Evolutionary conservation across 768 basidiomycete genomes (phyloP), one percentile per base, ranked within the genome.

Genomic region (Leccinum aurantiacum): DNA sequence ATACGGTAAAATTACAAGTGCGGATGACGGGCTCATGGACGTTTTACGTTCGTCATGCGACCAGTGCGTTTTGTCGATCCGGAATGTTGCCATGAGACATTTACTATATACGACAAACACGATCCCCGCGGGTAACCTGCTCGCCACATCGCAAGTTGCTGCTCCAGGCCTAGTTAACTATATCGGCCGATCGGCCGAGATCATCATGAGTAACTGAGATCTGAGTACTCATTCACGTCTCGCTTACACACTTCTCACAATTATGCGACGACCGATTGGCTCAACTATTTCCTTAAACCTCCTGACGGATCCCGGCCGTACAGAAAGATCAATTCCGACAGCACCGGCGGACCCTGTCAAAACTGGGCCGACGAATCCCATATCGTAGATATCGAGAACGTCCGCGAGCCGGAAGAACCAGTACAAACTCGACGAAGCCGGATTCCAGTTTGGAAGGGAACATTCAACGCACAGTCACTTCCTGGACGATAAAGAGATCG

Each of bases 381-480:
- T 8, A 25, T 37, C 1, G 63, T 73, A 24, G 17, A 63, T 29
- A 70, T 78, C 47, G 63, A 76, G 55, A 69, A 79, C 57, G 29
- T 75, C 41, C 73, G 75, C 17, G 76, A 75, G 3, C 69, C 74
- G 22, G 77, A 77, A 51, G 63, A 58, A 58, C 49, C 27, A 64
- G 15, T 72, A 70, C 53, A 67, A 54, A 2, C 73, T 77, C 17
- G 75, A 78, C 58, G 69, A 50, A 27, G 63, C 76, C 1, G 77
- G 77, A 10, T 78, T 78, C 64, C 76, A 78, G 60, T 72, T 71
- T 55, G 69, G 64, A 50, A 66, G 59, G 6, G 59, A 65, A 7
- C 41, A 64, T 17, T 57, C 67, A 1, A 69, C 60, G 38, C 69
- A 76, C 44, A 61, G 63, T 3, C 57, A 60, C 27, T 81, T 81